Base-by-base conservation (phyloP, 2,329 filamentous ascomycete genomes). In the Decorospora gaudefroyi region DNA sequence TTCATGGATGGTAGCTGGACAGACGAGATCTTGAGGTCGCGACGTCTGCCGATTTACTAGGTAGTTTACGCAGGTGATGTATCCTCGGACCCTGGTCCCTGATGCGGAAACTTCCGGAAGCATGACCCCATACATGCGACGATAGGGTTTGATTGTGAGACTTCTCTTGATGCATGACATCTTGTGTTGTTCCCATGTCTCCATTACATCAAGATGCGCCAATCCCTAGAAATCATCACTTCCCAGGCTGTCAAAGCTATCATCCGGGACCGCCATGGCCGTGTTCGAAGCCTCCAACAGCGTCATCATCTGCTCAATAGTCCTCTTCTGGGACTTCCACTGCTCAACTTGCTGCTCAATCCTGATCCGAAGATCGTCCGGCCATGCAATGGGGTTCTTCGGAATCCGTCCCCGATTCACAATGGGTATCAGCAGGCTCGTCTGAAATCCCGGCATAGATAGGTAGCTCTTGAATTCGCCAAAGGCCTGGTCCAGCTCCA, bases 321-420 rank as follows among this genome's bases (percentile, higher is more conserved):
- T 42, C 0, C 38, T 31, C 28, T 37, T 41, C 36, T 66, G 63
- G 1, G 40, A 32, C 39, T 41, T 54, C 65, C 65, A 67, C 23
- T 45, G 59, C 16, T 23, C 27, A 1, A 68, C 51, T 13, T 54
- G 43, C 0, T 37, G 26, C 26, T 61, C 58, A 11, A 61, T 51
- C 9, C 6, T 26, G 0, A 6, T 16, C 3, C 39, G 38, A 2
- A 51, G 17, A 4, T 55, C 39, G 11, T 67, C 62, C 6, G 46
- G 45, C 65, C 65, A 68, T 5, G 48, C 47, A 1, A 63, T 29
- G 0, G 62, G 59, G 16, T 66, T 62, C 6, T 19, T 10, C 0
- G 53, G 39, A 6, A 64, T 9, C 3, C 15, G 15, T 2, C 15
- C 27, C 8, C 19, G 22, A 34, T 39, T 46, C 10, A 34, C 11